These are phyloP conservation scores for Fusarium globosum DNA, from an alignment of 2,329 filamentous ascomycete genomes.

Conservation along the genomic window DNA sequence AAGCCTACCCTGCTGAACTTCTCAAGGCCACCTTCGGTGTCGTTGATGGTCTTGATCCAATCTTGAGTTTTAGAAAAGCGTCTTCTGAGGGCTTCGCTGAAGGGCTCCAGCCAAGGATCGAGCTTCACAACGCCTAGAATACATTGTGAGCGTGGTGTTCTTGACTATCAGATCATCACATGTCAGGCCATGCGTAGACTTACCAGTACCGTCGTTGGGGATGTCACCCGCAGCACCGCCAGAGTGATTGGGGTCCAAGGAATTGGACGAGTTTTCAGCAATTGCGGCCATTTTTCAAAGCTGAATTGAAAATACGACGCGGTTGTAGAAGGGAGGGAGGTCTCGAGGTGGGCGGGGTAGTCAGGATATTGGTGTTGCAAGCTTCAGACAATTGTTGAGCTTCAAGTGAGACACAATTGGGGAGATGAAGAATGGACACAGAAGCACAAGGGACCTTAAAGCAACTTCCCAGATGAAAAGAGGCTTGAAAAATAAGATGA, in stretches of 20 bases:
- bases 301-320: conserved; percentile 19
- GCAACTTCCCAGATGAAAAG: conserved; percentile 20
- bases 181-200: conserved; percentile 38
- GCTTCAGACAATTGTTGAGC: conserved; percentile 39
- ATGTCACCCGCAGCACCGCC: conserved; percentile 60
- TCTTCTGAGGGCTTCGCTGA: conserved; percentile 78
- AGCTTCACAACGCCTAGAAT: conserved; percentile 81
- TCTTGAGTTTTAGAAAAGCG: conserved; percentile 83
- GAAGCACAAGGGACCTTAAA: conserved; percentile 10
- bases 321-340: conserved; percentile 25
- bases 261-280: conserved; percentile 57
- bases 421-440: conserved; percentile 20
- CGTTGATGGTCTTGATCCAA: conserved; percentile 87
- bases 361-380: conserved; percentile 38
- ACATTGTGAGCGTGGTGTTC: conserved; percentile 26
- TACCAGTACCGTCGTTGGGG: conserved; percentile 79
- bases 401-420: conserved; percentile 38
- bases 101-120: conserved; percentile 91
- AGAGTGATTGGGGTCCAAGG: conserved; percentile 52
- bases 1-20: conserved; percentile 84
- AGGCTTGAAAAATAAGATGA: conserved; percentile 30
- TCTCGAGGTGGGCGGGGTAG: conserved; percentile 36
- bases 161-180: conserved; percentile 38
- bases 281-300: conserved; percentile 50
- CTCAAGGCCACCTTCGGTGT: conserved; percentile 87